These are phyloP conservation scores for Globisporangium sylvaticum DNA, from an alignment of 352 stramenopile species.

Conservation along the genomic window DNA sequence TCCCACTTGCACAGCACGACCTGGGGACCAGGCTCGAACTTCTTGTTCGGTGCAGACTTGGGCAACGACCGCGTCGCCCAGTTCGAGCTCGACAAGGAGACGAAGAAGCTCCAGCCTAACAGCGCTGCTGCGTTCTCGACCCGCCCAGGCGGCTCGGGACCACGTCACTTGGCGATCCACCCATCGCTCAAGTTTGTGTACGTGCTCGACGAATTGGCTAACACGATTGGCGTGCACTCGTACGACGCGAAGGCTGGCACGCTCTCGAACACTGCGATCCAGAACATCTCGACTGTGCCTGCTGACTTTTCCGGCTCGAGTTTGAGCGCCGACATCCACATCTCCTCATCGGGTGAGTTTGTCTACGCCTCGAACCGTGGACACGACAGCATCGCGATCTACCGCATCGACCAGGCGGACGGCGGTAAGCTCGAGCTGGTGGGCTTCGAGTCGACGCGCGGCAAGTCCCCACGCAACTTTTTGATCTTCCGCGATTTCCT, in stretches of 20 bases:
- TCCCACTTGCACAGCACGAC: conserved; percentile 73
- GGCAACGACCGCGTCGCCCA: conserved; percentile 69
- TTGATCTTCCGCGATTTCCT: conserved; percentile 26
- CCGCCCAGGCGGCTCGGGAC: conserved; percentile 45
- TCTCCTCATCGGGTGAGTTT: conserved; percentile 34
- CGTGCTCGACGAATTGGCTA: conserved; percentile 68
- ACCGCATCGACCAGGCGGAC: conserved; percentile 19
- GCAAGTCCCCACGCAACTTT: conserved; percentile 33
- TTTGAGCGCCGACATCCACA: conserved; percentile 29
- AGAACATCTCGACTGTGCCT: conserved; percentile 67
- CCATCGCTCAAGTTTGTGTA: conserved; percentile 46
- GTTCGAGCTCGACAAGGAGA: conserved; percentile 37
- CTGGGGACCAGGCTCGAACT: conserved; percentile 40
- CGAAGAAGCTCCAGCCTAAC: conserved; percentile 37
- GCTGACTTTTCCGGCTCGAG: conserved; percentile 31
- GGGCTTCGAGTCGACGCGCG: conserved; percentile 27
- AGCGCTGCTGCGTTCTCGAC: conserved; percentile 35
- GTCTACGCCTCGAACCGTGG: conserved; percentile 46
- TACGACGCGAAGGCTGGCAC: conserved; percentile 39
- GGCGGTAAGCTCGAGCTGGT: conserved; percentile 23
- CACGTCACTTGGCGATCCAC: conserved; percentile 79
- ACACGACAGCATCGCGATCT: conserved; percentile 36
- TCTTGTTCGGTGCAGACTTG: conserved; percentile 54
- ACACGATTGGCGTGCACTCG: conserved; percentile 55
- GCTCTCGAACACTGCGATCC: conserved; percentile 38